These are phyloP conservation scores for Anisodus acutangulus DNA, from an alignment of 257 asterid species.

Conservation along the genomic window DNA sequence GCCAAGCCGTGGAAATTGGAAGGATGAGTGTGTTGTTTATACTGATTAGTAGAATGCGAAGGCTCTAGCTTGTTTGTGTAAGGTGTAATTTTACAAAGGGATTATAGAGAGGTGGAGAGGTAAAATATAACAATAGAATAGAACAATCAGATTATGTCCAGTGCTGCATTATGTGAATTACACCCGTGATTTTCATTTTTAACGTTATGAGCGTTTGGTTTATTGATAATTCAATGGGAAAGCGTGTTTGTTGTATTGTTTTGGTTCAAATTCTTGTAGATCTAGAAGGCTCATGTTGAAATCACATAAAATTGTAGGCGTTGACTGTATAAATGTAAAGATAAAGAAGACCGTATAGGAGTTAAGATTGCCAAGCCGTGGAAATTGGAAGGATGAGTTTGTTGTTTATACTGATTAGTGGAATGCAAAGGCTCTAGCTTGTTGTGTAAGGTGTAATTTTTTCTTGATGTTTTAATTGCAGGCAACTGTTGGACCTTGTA, in stretches of 20 bases:
- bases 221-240: neutral
- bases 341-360: neutral
- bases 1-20: neutral
- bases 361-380: neutral
- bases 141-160: neutral
- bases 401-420: neutral
- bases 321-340: neutral
- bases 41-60: neutral
- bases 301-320: neutral
- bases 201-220: neutral
- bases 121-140: too few relatives aligned
- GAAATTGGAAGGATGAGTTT: neutral
- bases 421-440: neutral
- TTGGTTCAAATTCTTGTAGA: slow-evolving; percentile 20
- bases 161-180: slow-evolving; percentile 14
- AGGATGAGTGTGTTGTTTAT: neutral
- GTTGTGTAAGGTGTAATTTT: neutral
- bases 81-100: neutral
- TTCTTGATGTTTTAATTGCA: slow-evolving; percentile 38
- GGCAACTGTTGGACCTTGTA: slow-evolving; percentile 97
- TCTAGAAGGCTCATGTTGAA: neutral
- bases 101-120: too few relatives aligned
- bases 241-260: neutral
- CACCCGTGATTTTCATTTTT: neutral
- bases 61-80: neutral